These are phyloP conservation scores for Torrubiellomyces zombiae DNA, from an alignment of 2,329 filamentous ascomycete genomes.

Conservation along the genomic window DNA sequence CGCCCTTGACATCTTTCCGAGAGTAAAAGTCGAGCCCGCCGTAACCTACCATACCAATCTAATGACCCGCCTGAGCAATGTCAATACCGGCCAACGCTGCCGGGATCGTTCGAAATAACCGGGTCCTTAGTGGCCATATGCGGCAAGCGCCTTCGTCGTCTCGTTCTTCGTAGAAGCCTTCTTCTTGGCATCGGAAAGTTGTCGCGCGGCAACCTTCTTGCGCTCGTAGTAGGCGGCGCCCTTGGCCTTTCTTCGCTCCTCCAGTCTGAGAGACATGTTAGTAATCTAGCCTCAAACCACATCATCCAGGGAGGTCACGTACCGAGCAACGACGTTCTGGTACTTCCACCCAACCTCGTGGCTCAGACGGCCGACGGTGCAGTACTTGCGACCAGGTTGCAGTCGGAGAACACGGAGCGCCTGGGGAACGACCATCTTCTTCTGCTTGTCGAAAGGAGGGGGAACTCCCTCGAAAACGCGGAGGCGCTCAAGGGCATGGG, in stretches of 20 bases:
- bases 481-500: constrained; percentile 90
- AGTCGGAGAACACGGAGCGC: constrained; percentile 89
- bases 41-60: constrained; percentile 37
- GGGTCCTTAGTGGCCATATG: constrained; percentile 86
- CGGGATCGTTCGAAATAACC: too few species aligned
- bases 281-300: not conserved
- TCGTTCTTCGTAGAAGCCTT: constrained; percentile 72
- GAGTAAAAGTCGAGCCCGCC: constrained; percentile 32
- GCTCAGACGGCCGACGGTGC: constrained; percentile 92
- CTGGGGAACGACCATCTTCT: constrained; percentile 98
- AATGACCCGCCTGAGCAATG: constrained; percentile 34
- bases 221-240: constrained; percentile 98
- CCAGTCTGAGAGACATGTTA: constrained; percentile 47
- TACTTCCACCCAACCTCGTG: constrained; percentile 99
- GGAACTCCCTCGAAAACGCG: constrained; percentile 99
- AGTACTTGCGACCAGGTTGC: constrained; percentile 99
- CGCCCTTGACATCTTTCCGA: constrained; percentile 27
- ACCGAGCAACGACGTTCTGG: constrained; percentile 97
- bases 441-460: constrained; percentile 98
- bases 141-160: constrained; percentile 74
- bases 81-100: too few species aligned
- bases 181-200: constrained; percentile 87
- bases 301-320: constrained; percentile 28
- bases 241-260: constrained; percentile 99
- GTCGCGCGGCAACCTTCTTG: constrained; percentile 92